These are phyloP conservation scores for Metarhizium humberi DNA, from an alignment of 2,329 filamentous ascomycete species.

Conservation along the genomic window DNA sequence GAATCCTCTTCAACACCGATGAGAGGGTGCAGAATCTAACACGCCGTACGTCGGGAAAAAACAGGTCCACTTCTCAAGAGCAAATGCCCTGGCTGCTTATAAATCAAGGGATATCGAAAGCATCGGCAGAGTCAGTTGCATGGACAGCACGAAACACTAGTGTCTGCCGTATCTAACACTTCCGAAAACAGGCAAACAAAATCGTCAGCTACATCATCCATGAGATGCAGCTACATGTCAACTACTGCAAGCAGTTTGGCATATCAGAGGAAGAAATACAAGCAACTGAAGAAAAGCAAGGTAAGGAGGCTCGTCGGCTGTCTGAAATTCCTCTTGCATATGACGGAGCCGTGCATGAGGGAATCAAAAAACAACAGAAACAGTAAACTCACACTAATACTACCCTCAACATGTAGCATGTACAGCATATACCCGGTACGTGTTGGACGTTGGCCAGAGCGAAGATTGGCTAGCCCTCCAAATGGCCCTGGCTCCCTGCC, in stretches of 20 bases:
- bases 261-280: conserved; percentile 66
- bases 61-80: conserved; percentile 73
- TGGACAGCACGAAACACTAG: neutral
- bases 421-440: conserved; percentile 74
- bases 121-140: conserved; percentile 47
- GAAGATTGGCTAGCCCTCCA: conserved; percentile 85
- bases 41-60: conserved; percentile 19
- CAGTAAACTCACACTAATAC: too few relatives aligned
- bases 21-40: neutral
- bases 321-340: too few relatives aligned
- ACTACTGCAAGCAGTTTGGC: conserved; percentile 75
- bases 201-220: conserved; percentile 69
- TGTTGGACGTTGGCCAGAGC: conserved; percentile 79
- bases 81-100: conserved; percentile 77
- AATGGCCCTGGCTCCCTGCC: conserved; percentile 73
- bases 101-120: conserved; percentile 68
- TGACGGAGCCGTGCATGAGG: too few relatives aligned
- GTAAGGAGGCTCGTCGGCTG: conserved; percentile 27
- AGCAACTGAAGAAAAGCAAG: conserved; percentile 62
- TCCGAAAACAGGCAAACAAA: conserved; percentile 22
- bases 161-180: neutral
- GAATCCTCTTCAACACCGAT: neutral
- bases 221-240: conserved; percentile 73
- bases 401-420: conserved; percentile 40
- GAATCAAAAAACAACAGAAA: neutral